These are phyloP conservation scores for Rhizophora mangle DNA, from an alignment of 345 rosid genomes.

Conservation along the genomic window DNA sequence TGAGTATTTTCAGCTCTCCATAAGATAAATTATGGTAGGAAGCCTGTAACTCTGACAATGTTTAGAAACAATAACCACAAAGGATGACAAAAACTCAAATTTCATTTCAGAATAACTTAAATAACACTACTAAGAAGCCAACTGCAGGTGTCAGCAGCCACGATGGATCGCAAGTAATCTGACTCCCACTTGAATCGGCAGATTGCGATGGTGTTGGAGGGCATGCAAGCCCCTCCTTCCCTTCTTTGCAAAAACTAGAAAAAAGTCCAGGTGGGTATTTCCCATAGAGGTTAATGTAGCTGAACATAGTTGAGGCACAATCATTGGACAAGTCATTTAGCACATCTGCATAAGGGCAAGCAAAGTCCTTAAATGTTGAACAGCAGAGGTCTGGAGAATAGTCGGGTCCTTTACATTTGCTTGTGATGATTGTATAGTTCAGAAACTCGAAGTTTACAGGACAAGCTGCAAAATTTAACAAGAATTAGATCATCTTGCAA, in stretches of 20 bases:
- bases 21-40: too few relatives aligned
- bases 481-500: slow-evolving; percentile 1
- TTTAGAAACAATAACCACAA: not conserved
- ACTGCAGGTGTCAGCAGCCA: slow-evolving; percentile 9
- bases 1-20: not conserved
- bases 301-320: slow-evolving; percentile 31
- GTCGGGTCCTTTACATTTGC: slow-evolving; percentile 25
- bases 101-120: slow-evolving; percentile 17
- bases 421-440: slow-evolving; percentile 29
- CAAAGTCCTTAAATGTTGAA: slow-evolving; percentile 19
- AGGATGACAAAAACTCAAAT: slow-evolving; percentile 2
- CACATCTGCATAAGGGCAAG: slow-evolving; percentile 19
- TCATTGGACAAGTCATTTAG: slow-evolving; percentile 23
- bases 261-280: slow-evolving; percentile 29
- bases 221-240: slow-evolving; percentile 26
- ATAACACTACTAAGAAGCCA: slow-evolving; percentile 2
- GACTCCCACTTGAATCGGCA: not conserved
- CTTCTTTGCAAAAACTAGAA: slow-evolving; percentile 16
- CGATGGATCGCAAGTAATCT: slow-evolving; percentile 4
- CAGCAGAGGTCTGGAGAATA: slow-evolving; percentile 18
- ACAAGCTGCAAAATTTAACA: slow-evolving; percentile 20
- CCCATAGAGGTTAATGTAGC: slow-evolving; percentile 33
- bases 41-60: not conserved
- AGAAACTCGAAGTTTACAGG: slow-evolving; percentile 27
- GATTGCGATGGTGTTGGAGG: slow-evolving; percentile 10